Conservation (phyloP, 2,329 filamentous ascomycete species). For the Colletotrichum incanum region DNA sequence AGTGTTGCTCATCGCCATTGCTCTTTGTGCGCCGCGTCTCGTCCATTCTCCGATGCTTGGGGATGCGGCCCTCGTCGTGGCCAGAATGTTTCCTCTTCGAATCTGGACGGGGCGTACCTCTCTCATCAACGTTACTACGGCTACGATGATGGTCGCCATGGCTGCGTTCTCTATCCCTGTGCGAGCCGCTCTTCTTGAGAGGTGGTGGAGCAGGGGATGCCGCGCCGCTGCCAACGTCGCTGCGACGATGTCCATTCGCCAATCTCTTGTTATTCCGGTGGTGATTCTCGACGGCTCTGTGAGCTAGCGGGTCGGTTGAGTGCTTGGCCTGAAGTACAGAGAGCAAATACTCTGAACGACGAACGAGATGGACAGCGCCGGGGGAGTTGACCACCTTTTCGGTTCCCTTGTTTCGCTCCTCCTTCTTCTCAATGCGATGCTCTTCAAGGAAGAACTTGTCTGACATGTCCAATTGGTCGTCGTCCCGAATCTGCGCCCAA, state of each 20-base stretch:
- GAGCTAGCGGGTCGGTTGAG: conserved; percentile 81
- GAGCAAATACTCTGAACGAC: conserved; percentile 93
- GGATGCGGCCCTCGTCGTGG: conserved; percentile 60
- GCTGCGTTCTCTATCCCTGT: conserved; percentile 63
- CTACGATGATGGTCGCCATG: conserved; percentile 66
- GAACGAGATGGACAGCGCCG: conserved; percentile 96
- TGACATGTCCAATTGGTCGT: conserved; percentile 84
- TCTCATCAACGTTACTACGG: conserved; percentile 67
- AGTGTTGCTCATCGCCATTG: conserved; percentile 56
- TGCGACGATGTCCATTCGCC: conserved; percentile 73
- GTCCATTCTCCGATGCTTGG: conserved; percentile 61
- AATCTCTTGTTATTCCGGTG: conserved; percentile 94
- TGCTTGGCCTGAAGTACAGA: conserved; percentile 94
- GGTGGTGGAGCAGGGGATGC: conserved; percentile 79
- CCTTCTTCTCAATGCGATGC: conserved; percentile 97
- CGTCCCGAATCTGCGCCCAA: conserved; percentile 95
- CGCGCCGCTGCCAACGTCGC: conserved; percentile 73
- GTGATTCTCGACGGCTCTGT: conserved; percentile 89
- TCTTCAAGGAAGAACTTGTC: conserved; percentile 98
- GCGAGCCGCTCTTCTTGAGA: conserved; percentile 63
- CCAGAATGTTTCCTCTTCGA: conserved; percentile 74
- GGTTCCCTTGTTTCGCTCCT: conserved; percentile 85
- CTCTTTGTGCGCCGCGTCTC: conserved; percentile 57
- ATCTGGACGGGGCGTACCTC: conserved; percentile 67
- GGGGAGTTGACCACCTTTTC: conserved; percentile 91